A percentile compares a stretch with the other conserved stretches of the same genome.
Evolutionary conservation across 2,329 filamentous ascomycete species (phyloP).

Genomic region (Aspergillus felis): DNA sequence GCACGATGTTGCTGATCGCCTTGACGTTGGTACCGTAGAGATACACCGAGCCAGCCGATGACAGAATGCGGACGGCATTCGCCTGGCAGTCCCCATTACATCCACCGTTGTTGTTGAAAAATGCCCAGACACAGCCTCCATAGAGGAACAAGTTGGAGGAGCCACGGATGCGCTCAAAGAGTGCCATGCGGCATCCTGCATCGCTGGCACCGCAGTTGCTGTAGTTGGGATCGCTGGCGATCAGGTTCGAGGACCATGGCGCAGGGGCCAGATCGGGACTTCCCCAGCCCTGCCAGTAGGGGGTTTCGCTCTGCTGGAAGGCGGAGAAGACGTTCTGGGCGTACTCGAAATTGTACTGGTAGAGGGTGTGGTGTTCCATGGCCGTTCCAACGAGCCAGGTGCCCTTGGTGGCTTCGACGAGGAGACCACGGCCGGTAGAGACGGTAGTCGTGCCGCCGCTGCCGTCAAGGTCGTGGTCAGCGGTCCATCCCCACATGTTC

Average conservation of each 20-base stretch:
- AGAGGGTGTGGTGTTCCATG: conserved; percentile 47
- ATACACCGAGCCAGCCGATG: conserved; percentile 20
- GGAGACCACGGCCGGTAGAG: conserved; percentile 37
- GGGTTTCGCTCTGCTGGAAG: conserved; percentile 31
- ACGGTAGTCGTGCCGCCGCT: conserved; percentile 21
- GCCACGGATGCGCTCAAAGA: conserved; percentile 25
- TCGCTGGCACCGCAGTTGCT: conserved; percentile 26
- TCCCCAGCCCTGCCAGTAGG: conserved; percentile 31
- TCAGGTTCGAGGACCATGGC: conserved; percentile 22
- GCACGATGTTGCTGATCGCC: conserved; percentile 26
- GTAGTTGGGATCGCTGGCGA: conserved; percentile 24
- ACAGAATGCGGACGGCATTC: conserved; percentile 28
- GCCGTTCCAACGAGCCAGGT: conserved; percentile 46
- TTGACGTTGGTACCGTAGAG: conserved; percentile 29
- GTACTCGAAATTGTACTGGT: conserved; percentile 46
- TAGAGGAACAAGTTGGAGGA: conserved; percentile 35
- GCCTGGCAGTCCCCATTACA: conserved; percentile 37
- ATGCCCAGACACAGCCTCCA: conserved; percentile 38
- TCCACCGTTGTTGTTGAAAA: conserved; percentile 34
- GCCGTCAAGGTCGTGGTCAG: conserved; percentile 48
- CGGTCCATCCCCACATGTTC: conserved; percentile 50
- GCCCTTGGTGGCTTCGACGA: conserved; percentile 39
- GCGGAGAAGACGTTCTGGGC: conserved; percentile 41
- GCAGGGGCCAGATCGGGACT: conserved; percentile 26
- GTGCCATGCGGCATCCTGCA: conserved; percentile 33